Evolutionary conservation across 2,329 filamentous ascomycete genomes (phyloP), one percentile per base, ranked within the genome.

Genomic region (Penicillium sp.): DNA sequence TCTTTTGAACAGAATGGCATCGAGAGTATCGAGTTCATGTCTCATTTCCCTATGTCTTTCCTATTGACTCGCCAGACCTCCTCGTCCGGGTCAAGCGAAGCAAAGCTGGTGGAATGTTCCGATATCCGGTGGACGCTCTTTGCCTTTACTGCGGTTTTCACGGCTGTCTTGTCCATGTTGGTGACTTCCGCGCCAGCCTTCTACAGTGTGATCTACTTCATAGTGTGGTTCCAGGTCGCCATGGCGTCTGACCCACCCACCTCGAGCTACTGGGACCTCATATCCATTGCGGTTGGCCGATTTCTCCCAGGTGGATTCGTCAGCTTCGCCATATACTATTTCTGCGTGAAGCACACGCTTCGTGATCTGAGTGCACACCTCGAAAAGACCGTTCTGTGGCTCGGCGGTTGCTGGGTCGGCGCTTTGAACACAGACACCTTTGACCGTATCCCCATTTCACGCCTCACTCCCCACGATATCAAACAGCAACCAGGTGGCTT

Each of bases 391-490:
- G 56, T 82, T 18, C 70, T 83, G 18, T 83, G 79, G 79, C 69
- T 83, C 0, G 79, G 79, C 0, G 71, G 75, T 9, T 78, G 76
- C 51, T 83, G 80, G 79, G 70, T 82, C 3, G 80, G 78, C 13
- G 78, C 77, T 18, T 57, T 83, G 43, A 81, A 81, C 65, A 82
- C 79, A 54, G 79, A 82, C 61, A 83, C 80, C 0, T 82, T 83
- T 57, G 80, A 82, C 64, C 74, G 75, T 40, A 79, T 83, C 40
- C 80, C 80, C 0, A 79, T 83, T 34, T 77, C 80, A 46, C 79
- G 80, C 14, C 70, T 83, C 18, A 83, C 80, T 0, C 77, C 78
- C 0, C 78, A 81, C 58, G 80, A 83, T 55, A 71, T 83, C 56
- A 63, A 78, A 55, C 74, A 79, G 29, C 79, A 83, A 57, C 79